These are phyloP conservation scores for Candida khao-thaluensis DNA, from an alignment of 805 yeast genomes.

Conservation along the genomic window DNA sequence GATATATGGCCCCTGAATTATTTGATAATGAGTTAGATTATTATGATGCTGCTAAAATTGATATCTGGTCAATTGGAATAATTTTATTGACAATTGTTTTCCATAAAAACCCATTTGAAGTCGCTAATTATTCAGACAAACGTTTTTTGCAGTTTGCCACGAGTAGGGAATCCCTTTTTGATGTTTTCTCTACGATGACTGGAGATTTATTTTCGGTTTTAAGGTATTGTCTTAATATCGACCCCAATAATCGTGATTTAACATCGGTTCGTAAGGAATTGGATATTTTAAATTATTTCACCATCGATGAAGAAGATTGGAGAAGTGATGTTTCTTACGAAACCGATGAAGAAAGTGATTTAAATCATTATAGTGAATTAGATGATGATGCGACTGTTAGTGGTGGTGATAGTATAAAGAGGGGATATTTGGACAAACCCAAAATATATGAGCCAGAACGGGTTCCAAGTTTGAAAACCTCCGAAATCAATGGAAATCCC, in stretches of 20 bases:
- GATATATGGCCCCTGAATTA: constrained; percentile 94
- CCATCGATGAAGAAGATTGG: constrained; percentile 70
- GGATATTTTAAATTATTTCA: constrained; percentile 59
- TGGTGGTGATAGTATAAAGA: constrained; percentile 1
- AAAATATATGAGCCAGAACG: background rate
- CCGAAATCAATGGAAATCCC: too few relatives aligned
- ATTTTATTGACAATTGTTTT: constrained; percentile 81
- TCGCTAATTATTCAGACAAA: constrained; percentile 78
- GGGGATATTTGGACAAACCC: background rate
- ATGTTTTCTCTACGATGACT: constrained; percentile 86
- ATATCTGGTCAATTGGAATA: constrained; percentile 88
- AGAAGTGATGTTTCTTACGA: constrained; percentile 43
- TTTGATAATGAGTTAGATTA: constrained; percentile 58
- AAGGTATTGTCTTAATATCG: constrained; percentile 74
- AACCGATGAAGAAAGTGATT: constrained; percentile 19
- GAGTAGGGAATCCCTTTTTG: constrained; percentile 86
- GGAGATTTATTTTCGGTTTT: constrained; percentile 83
- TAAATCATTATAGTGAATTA: constrained; percentile 15
- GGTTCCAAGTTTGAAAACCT: background rate
- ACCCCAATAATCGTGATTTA: constrained; percentile 81
- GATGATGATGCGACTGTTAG: constrained; percentile 4
- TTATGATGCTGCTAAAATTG: constrained; percentile 80
- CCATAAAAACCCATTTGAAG: constrained; percentile 82
- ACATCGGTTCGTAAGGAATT: constrained; percentile 60
- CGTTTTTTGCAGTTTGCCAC: constrained; percentile 82